Conservation (phyloP, 805 yeast species). For the Saccharomyces eubayanus region DNA sequence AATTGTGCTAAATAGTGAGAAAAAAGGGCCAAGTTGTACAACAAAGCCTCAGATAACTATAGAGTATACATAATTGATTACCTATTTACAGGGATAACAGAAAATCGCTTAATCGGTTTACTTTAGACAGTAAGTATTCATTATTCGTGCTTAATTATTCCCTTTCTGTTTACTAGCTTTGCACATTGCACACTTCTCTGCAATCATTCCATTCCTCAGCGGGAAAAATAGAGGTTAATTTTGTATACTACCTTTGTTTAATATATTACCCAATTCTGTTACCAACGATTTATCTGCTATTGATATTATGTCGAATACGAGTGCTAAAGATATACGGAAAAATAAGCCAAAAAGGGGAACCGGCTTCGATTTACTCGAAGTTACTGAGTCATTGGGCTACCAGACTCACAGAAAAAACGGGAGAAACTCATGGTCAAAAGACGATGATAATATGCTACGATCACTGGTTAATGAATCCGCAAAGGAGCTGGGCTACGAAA, state of each 20-base stretch:
- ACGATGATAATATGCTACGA: conserved; percentile 57
- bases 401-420: conserved; percentile 59
- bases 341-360: conserved; percentile 19
- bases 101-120: background rate
- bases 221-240: background rate
- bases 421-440: conserved; percentile 65
- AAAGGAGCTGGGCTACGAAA: conserved; percentile 28
- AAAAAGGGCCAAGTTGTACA: background rate
- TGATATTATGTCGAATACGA: background rate
- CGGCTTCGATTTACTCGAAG: conserved; percentile 35
- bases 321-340: conserved; percentile 1
- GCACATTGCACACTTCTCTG: background rate
- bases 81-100: background rate
- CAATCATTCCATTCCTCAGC: background rate
- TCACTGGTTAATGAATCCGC: conserved; percentile 35
- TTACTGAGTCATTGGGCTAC: conserved; percentile 66
- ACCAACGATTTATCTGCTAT: background rate
- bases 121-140: background rate
- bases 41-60: background rate
- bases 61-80: background rate
- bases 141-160: background rate
- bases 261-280: background rate
- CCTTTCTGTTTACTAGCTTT: background rate
- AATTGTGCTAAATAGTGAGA: background rate
- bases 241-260: background rate